Conservation (phyloP, 192 early-diverging fungal genomes). For the Obelidium mucronatum region DNA sequence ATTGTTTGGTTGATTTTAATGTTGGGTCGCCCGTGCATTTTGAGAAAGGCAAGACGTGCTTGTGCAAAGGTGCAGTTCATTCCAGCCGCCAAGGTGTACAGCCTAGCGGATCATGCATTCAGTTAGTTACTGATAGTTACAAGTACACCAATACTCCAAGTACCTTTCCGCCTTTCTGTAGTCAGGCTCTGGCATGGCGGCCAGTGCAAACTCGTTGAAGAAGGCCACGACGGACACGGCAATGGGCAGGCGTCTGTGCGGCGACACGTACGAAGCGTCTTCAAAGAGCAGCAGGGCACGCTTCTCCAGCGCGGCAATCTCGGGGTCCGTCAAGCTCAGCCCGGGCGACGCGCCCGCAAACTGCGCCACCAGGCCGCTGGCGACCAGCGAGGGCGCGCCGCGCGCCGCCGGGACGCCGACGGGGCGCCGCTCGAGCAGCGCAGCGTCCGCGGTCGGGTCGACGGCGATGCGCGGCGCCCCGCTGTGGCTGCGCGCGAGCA, state of each 20-base stretch:
- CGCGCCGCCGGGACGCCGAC: not conserved
- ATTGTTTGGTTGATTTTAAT: conserved; percentile 54
- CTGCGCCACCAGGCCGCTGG: not conserved
- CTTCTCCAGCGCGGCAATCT: not conserved
- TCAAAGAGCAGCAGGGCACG: conserved; percentile 26
- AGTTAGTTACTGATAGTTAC: not conserved
- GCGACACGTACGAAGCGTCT: conserved; percentile 10
- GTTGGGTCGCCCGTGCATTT: conserved; percentile 55
- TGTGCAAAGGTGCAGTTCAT: conserved; percentile 48
- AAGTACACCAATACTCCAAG: not conserved
- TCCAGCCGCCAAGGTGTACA: conserved; percentile 43
- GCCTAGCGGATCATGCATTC: conserved; percentile 11
- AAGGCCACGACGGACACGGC: conserved; percentile 42
- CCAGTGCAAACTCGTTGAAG: conserved; percentile 51
- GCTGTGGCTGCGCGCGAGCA: not conserved
- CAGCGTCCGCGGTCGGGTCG: not conserved
- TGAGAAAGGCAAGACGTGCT: conserved; percentile 58
- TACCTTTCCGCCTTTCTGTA: conserved; percentile 51
- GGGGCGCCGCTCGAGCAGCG: not conserved
- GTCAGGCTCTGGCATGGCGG: conserved; percentile 30
- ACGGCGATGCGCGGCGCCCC: not conserved
- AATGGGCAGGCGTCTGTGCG: conserved; percentile 20
- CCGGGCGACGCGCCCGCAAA: not conserved
- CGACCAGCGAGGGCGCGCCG: not conserved
- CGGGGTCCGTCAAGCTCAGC: not conserved